Evolutionary conservation across 495 filamentous ascomycete species (phyloP), one percentile per base, ranked within the genome.

Genomic region (Penicillium longicatenatum): DNA sequence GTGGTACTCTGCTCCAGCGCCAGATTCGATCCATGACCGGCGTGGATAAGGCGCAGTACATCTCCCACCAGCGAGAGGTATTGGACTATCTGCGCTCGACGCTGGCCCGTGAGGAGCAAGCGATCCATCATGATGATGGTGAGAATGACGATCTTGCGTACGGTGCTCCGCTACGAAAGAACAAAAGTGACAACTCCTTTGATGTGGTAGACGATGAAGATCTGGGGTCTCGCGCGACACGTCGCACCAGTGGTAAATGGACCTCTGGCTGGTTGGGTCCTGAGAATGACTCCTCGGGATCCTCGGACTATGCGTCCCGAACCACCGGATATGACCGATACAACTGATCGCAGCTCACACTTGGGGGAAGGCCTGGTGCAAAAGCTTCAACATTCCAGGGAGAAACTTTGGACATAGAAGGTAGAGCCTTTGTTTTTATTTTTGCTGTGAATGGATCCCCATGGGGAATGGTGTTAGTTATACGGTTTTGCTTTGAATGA

Each of bases 181-280:
- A 87, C 63, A 78, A 79, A 58, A 90, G 87, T 52, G 89, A 91
- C 61, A 81, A 79, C 35, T 91, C 92, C 57, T 96, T 96, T 67
- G 89, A 93, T 64, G 86, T 88, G 64, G 86, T 96, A 59, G 87
- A 91, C 37, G 79, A 80, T n/a, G 87, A 89, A 54, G 88, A 88
- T 61, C 79, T 80, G 1, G 78, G 67, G 29, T 67, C 60, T n/a
- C 67, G 63, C 7, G 35, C 54, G 2, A 48, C 52, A 3, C 60
- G 64, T 16, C 59, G 63, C 29, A 68, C 63, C 35, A 65, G 73
- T 41, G 63, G 70, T 17, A 65, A 68, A 51, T 75, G 74, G 74
- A 26, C 62, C 14, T 73, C 74, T 14, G 70, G 69, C 9, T 78
- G 76, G 76, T 69, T 78, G 37, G 68, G 73, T 35, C 62, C 62